phyloP scores from a whole-genome alignment of 1,284 basidiomycete species.

The Meira miltonrushii region DNA sequence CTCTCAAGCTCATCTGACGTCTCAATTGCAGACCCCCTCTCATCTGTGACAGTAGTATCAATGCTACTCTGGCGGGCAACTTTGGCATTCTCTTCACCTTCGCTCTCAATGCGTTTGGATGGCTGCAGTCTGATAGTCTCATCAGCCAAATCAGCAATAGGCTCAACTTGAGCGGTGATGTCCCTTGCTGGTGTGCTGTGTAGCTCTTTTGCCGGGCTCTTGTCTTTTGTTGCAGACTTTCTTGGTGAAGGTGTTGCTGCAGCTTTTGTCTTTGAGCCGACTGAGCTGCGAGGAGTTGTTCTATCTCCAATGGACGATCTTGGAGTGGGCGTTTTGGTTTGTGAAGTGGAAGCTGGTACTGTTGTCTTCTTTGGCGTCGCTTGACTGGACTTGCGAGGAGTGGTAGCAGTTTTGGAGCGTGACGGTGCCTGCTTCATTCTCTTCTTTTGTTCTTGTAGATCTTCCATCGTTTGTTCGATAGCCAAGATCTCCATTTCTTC shows the following conservation, averaged over 20 bases:
- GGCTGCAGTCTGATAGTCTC: background rate
- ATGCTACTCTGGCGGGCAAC: background rate
- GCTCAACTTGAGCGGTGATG: background rate
- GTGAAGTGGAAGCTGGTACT: background rate
- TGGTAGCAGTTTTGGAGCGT: background rate
- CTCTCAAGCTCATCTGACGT: slow-evolving; percentile 39
- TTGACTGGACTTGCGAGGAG: background rate
- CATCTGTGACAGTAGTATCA: background rate
- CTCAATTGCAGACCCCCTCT: slow-evolving; percentile 11
- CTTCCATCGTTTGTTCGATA: slow-evolving; percentile 41
- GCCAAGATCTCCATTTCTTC: slow-evolving; percentile 51
- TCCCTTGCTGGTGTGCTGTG: background rate
- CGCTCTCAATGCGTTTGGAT: background rate
- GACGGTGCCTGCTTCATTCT: background rate
- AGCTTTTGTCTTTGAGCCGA: background rate
- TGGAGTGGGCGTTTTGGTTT: background rate
- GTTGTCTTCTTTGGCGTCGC: background rate
- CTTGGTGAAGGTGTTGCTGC: background rate
- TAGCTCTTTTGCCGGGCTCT: background rate
- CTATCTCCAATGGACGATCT: background rate
- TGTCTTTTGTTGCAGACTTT: background rate
- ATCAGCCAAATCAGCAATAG: background rate
- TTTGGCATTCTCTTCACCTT: background rate
- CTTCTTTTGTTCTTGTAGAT: slow-evolving; percentile 19
- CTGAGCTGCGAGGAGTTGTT: background rate